Evolutionary conservation across 352 stramenopile genomes (phyloP).

Genomic region (Phytophthora gonapodyides): DNA sequence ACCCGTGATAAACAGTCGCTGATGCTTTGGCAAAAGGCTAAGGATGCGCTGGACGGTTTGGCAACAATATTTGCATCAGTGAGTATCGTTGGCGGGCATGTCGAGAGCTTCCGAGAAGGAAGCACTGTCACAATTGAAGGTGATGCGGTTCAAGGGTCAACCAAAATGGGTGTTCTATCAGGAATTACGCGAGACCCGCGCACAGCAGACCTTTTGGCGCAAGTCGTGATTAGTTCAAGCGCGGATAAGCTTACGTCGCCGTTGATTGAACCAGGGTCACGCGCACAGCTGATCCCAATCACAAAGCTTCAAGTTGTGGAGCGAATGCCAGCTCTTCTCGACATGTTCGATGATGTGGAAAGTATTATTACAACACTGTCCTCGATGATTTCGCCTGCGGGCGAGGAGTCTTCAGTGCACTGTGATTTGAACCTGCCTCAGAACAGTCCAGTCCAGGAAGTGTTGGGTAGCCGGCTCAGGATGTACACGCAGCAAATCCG

Average conservation of each 20-base stretch:
- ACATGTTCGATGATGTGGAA: slow-evolving; percentile 83
- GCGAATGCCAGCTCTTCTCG: slow-evolving; percentile 66
- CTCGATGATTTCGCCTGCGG: slow-evolving; percentile 43
- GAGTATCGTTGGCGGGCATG: slow-evolving; percentile 71
- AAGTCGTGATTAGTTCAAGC: slow-evolving; percentile 30
- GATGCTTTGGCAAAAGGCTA: slow-evolving; percentile 74
- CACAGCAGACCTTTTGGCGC: slow-evolving; percentile 43
- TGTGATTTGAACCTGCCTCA: slow-evolving; percentile 63
- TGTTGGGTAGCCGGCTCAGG: slow-evolving; percentile 60
- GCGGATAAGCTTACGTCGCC: slow-evolving; percentile 11
- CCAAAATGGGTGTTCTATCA: slow-evolving; percentile 34
- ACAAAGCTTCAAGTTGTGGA: slow-evolving; percentile 67
- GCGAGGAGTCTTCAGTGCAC: slow-evolving; percentile 40
- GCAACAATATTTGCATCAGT: slow-evolving; percentile 66
- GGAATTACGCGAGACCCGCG: slow-evolving; percentile 49
- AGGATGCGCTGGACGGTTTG: slow-evolving; percentile 66
- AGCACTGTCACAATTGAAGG: slow-evolving; percentile 58
- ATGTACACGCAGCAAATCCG: slow-evolving; percentile 83
- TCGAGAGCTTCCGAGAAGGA: slow-evolving; percentile 74
- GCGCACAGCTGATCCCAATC: slow-evolving; percentile 43
- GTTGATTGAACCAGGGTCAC: slow-evolving; percentile 21
- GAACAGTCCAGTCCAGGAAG: slow-evolving; percentile 63
- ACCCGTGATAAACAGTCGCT: slow-evolving; percentile 72
- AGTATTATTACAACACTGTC: slow-evolving; percentile 57
- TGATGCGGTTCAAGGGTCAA: slow-evolving; percentile 36